Base-by-base conservation (phyloP, 805 yeast genomes). In the Tetrapisispora nanseiensis region DNA sequence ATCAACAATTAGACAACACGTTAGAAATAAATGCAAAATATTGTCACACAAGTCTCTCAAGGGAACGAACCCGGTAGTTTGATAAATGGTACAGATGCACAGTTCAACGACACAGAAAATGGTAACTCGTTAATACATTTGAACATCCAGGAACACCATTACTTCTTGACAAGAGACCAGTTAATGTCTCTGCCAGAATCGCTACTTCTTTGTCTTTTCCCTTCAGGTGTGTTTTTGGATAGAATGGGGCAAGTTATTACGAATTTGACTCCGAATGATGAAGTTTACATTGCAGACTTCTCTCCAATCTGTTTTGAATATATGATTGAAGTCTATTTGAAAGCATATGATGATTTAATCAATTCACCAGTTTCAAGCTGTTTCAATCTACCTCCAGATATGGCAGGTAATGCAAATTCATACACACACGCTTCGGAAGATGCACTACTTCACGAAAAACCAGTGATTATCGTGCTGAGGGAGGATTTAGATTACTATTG, bases 401-500 rank as follows among this genome's bases (percentile, higher is more conserved):
- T 29, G 3, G 16, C n/a, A 3, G 11, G 10, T 12, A 29, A 28
- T n/a, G 4, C 6, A 6, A 37, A 28, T 29, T 3, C 23, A 9
- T 37, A 37, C 18, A 11, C 12, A 18, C 27, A 30, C 5, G 16
- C 73, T 4, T 74, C 76, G 3, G 82, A 78, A 46, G 74, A 81
- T 2, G 79, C 76, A 36, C 76, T 87, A 3, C 67, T 89, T 47
- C 78, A 76, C 49, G 78, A 77, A 46, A 83, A 86, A 51, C 98
- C 97, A 0, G 82, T 95, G 1, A 80, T 92, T 34, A 86, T 92
- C 43, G 96, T 90, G 4, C 69, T 92, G 42, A 71, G 97, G 48
- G 98, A 92, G 61, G 98, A 92, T 62, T 71, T 92, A 51, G 98
- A 92, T 59, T 92, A 76, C 63, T 92, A 89, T 62, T 85, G 94